A percentile compares a stretch with the other conserved stretches of the same genome.
Evolutionary conservation across 1,284 basidiomycete species (phyloP).

Genomic region (Irpex sp.): DNA sequence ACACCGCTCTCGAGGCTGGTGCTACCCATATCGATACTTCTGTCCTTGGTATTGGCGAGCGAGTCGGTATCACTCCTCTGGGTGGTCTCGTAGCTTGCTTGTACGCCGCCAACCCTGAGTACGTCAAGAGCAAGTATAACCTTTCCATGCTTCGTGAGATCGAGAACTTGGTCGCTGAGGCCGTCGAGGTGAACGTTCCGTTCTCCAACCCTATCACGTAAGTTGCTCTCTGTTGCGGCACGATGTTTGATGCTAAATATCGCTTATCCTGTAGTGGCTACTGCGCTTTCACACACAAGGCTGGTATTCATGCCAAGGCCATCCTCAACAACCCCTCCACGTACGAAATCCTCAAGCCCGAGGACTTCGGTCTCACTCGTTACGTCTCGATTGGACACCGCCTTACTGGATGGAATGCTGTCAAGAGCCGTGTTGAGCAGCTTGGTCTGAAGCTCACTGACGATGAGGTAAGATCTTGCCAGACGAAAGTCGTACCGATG

Average conservation of each 20-base stretch:
- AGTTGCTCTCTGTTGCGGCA: background rate
- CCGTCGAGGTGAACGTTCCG: constrained; percentile 96
- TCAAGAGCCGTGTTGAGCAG: constrained; percentile 99
- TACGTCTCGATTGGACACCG: constrained; percentile 99
- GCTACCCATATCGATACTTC: constrained; percentile 99
- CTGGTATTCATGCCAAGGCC: constrained; percentile 99
- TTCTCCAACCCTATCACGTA: constrained; percentile 95
- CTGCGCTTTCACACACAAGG: constrained; percentile 99
- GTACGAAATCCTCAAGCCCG: constrained; percentile 96
- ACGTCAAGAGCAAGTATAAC: constrained; percentile 99
- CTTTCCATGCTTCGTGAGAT: constrained; percentile 96
- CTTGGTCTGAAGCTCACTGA: constrained; percentile 85
- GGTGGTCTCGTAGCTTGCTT: constrained; percentile 97
- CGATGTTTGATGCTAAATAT: background rate
- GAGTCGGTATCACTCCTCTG: constrained; percentile 98
- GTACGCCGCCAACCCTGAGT: constrained; percentile 95
- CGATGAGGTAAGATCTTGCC: constrained; percentile 55
- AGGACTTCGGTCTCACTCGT: constrained; percentile 96
- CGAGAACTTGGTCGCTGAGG: constrained; percentile 98
- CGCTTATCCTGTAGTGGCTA: constrained; percentile 64
- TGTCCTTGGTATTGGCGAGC: constrained; percentile 96
- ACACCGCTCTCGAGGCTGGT: constrained; percentile 97
- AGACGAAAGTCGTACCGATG: background rate
- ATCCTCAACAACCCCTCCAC: constrained; percentile 99
- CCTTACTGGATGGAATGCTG: constrained; percentile 96